Percentiles rank a stretch among this genome's conserved stretches.
Conservation (phyloP, 2,329 filamentous ascomycete genomes). For the Colletotrichum eremochloae region DNA sequence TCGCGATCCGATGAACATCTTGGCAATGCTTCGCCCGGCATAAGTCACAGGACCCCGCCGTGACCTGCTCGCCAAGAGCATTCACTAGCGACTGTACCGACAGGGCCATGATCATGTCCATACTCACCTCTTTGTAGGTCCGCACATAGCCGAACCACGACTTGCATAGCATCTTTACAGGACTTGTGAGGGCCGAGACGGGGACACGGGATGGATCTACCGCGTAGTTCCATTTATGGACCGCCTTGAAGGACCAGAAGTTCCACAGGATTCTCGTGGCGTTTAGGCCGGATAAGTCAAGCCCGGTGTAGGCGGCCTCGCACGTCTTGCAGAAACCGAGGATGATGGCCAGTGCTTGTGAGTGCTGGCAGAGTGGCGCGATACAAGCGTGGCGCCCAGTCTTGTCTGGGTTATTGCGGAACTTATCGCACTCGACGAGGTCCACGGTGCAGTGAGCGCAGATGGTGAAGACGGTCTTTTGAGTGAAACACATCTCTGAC, state of each 20-base stretch:
- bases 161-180: background rate
- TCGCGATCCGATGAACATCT: background rate
- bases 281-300: background rate
- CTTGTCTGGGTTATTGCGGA: background rate
- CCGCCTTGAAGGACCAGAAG: constrained; percentile 37
- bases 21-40: background rate
- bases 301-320: constrained; percentile 1
- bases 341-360: constrained; percentile 4
- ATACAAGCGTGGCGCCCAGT: constrained; percentile 10
- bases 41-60: background rate
- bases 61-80: constrained; percentile 7
- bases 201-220: constrained; percentile 13
- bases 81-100: constrained; percentile 6
- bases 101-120: background rate
- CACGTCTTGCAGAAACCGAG: constrained; percentile 33
- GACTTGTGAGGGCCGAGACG: background rate
- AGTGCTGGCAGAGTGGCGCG: constrained; percentile 23
- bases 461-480: constrained; percentile 4
- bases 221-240: background rate
- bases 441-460: constrained; percentile 19
- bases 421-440: constrained; percentile 1
- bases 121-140: background rate
- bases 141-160: background rate
- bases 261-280: constrained; percentile 9
- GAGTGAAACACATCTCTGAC: constrained; percentile 7